Base-by-base conservation (phyloP, 2,329 filamentous ascomycete species). In the Neoarthrinium moseri region DNA sequence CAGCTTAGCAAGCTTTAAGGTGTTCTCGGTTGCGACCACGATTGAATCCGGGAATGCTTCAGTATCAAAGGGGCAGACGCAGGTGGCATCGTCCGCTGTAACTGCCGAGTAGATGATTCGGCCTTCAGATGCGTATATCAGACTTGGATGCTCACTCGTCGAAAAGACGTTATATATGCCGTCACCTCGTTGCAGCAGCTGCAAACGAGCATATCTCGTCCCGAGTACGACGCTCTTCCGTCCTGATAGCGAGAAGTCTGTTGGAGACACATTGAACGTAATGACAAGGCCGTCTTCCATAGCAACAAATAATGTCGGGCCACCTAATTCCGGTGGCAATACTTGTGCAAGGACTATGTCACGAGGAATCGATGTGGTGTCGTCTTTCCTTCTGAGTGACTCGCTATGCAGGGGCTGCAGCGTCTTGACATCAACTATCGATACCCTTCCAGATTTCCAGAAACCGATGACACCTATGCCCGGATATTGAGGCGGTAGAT, bases 251-350 rank as follows among this genome's bases (percentile, higher is more conserved):
- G 79, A 70, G 49, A 80, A 80, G n/a, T 80, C 78, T 0, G 68
- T 57, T 1, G 72, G 66, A 24, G 88, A 80, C 27, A 96, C 77
- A 24, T 83, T 80, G 61, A 91, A 97, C 0, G 87, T 94, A 41
- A 95, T 78, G 1, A 99, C 87, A 50, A 87, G 89, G 4, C 94
- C 94, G 65, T 97, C 92, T 38, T 95, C 90, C 79, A 96, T 87
- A 11, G 92, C 88, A 24, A 96, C 79, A 50, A 99, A 87, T 0
- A 99, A 74, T 0, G 88, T 96, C 1, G 90, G 86, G 0, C 79
- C 80, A 6, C 71, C 67, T 7, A 65, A 46, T 6, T 68, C 56
- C 6, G 76, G 73, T 12, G 85, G 84, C 35, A 96, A 78, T 4
- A 97, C 77, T 50, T 91, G 84, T 5, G 89, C 86, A 6, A 97